Base-by-base conservation (phyloP, 768 basidiomycete species). In the Lentinus brumalis region DNA sequence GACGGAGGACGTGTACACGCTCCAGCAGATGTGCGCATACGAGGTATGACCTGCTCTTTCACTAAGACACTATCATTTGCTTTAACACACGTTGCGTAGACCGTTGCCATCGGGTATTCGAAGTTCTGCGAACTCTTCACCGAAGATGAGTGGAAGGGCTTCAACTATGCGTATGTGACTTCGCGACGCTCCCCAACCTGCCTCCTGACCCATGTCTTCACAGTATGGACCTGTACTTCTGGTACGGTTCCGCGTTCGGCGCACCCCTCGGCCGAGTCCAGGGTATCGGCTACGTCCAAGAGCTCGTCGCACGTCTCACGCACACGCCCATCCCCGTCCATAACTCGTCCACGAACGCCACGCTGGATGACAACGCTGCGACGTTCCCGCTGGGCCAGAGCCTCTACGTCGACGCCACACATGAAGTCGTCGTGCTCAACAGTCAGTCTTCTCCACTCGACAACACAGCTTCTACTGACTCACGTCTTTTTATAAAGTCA, bases 91-190 rank as follows among this genome's bases (percentile, higher is more conserved):
- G 18, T 11, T 35, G 35, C 39, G 12, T 56, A 92, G 90, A 95
- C 96, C 16, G 96, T 96, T 47, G 91, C 93, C 0, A 80, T 96
- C 11, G 94, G 93, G 9, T 96, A 93, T 70, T 94, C 92, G 15
- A 88, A 87, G 64, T 98, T 96, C 76, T 98, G 94, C 64, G 86
- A 87, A 57, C 77, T 97, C 3, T 98, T 98, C 74, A 94, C 92
- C 0, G 82, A 89, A 67, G 86, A 92, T 46, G 95, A 97, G 74
- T 98, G 94, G 95, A 88, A 91, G 70, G 93, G 93, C 0, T 96
- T 94, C 71, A 84, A 92, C 71, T 96, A 97, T 63, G 81, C 89
- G 85, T 92, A 65, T 57, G 88, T 76, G 11, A 6, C 46, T 6
- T 14, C 29, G 32, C 15, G 11, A 21, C 15, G 11, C 29, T 44